These are phyloP conservation scores for Pittosporum tobira DNA, from an alignment of 129 eudicot genomes.

Conservation along the genomic window DNA sequence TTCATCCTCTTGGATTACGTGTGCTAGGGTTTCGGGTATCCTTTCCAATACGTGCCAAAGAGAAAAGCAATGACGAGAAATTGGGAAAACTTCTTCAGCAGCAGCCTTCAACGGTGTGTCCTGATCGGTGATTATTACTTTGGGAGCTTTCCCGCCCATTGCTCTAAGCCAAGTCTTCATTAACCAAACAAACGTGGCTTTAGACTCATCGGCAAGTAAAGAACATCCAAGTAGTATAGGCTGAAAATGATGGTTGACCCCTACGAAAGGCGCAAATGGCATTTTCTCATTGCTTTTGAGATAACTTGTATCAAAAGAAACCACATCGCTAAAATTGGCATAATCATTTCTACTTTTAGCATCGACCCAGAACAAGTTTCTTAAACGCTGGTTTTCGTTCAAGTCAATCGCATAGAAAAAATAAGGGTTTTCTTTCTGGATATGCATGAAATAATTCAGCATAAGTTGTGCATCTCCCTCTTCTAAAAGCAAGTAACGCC, in stretches of 20 bases:
- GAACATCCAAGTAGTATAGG: conserved; percentile 59
- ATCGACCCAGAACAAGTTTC: conserved; percentile 65
- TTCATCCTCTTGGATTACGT: conserved; percentile 37
- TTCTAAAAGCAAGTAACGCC: conserved; percentile 39
- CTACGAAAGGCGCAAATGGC: conserved; percentile 48
- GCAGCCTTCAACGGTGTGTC: conserved; percentile 34
- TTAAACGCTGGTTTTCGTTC: conserved; percentile 47
- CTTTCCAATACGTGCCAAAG: conserved; percentile 52
- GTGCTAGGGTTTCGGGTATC: conserved; percentile 38
- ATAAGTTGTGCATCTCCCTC: conserved; percentile 55
- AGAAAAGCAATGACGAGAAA: conserved; percentile 50
- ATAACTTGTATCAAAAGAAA: conserved; percentile 43
- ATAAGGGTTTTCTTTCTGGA: conserved; percentile 38
- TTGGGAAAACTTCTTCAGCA: conserved; percentile 42
- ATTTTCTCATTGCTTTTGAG: conserved; percentile 38
- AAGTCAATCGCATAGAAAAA: conserved; percentile 56
- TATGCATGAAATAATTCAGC: conserved; percentile 45
- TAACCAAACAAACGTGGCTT: conserved; percentile 49
- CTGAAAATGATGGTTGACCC: conserved; percentile 65
- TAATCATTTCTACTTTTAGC: conserved; percentile 59
- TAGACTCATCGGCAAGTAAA: conserved; percentile 39
- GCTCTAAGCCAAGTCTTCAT: conserved; percentile 66
- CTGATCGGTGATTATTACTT: conserved; percentile 43
- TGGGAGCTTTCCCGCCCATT: conserved; percentile 56
- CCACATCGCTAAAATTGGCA: conserved; percentile 43